phyloP scores from a whole-genome alignment of 352 stramenopile species.

The Phytophthora quininea region DNA sequence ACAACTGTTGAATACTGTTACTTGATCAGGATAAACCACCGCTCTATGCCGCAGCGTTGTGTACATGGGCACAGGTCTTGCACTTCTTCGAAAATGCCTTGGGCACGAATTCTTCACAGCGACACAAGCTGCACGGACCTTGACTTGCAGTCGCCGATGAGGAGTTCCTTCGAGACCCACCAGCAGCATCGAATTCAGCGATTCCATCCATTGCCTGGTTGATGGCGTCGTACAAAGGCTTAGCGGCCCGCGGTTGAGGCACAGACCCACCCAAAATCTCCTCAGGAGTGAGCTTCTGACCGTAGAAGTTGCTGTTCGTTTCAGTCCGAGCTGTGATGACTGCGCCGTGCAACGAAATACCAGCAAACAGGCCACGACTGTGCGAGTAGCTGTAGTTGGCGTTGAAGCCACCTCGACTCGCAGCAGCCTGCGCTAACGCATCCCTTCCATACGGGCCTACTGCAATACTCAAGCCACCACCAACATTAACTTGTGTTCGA shows the following conservation, averaged over 20 bases:
- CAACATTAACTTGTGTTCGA: constrained; percentile 90
- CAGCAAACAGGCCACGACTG: constrained; percentile 92
- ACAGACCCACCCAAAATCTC: constrained; percentile 75
- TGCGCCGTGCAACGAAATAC: constrained; percentile 93
- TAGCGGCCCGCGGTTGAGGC: constrained; percentile 59
- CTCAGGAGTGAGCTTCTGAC: constrained; percentile 76
- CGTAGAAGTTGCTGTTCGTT: constrained; percentile 96
- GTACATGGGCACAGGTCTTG: constrained; percentile 69
- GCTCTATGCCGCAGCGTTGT: constrained; percentile 40
- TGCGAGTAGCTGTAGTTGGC: constrained; percentile 95
- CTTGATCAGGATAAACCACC: not conserved
- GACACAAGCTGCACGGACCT: constrained; percentile 54
- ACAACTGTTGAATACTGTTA: not conserved
- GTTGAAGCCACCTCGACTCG: constrained; percentile 74
- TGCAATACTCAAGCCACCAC: constrained; percentile 89
- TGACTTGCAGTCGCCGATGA: constrained; percentile 24
- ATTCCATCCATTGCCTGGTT: constrained; percentile 70
- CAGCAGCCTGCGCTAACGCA: constrained; percentile 81
- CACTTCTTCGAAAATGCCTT: constrained; percentile 84
- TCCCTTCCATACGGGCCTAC: constrained; percentile 91
- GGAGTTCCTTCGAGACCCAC: constrained; percentile 12
- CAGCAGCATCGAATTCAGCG: constrained; percentile 56
- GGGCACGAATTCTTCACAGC: constrained; percentile 57
- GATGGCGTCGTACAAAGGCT: constrained; percentile 84
- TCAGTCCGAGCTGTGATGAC: constrained; percentile 90